Conservation (phyloP, 441 rosid genomes). For the Euphorbia schlechtendalii region DNA sequence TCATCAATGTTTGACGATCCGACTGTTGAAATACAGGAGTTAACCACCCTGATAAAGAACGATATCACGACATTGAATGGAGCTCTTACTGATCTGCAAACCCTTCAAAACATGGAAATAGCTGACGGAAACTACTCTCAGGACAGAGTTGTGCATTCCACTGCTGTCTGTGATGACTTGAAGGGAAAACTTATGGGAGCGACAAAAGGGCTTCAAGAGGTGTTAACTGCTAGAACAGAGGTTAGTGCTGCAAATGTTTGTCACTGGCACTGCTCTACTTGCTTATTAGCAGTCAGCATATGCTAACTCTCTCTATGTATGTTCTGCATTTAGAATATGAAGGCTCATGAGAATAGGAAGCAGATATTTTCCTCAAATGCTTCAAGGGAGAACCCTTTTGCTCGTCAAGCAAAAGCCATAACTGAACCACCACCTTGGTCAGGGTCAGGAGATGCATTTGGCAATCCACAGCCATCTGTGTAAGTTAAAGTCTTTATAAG, state of each 20-base stretch:
- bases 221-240: slow-evolving; percentile 79
- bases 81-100: slow-evolving; percentile 77
- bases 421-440: slow-evolving; percentile 94
- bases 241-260: slow-evolving; percentile 25
- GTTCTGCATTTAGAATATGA: slow-evolving; percentile 50
- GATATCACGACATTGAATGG: slow-evolving; percentile 62
- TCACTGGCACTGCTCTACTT: slow-evolving; percentile 11
- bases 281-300: slow-evolving; percentile 7
- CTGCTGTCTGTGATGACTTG: slow-evolving; percentile 75
- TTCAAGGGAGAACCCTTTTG: slow-evolving; percentile 46
- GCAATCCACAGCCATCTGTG: slow-evolving; percentile 39
- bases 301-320: neutral
- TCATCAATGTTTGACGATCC: slow-evolving; percentile 93
- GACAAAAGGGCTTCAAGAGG: slow-evolving; percentile 73
- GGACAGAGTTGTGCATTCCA: slow-evolving; percentile 69
- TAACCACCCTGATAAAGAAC: slow-evolving; percentile 72
- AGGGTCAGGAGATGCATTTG: slow-evolving; percentile 42
- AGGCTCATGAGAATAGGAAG: slow-evolving; percentile 86
- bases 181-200: slow-evolving; percentile 79
- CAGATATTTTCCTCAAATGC: slow-evolving; percentile 73
- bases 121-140: slow-evolving; percentile 65
- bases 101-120: slow-evolving; percentile 74
- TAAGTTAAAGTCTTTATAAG: slow-evolving; percentile 24
- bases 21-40: slow-evolving; percentile 68
- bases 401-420: slow-evolving; percentile 35